Percentiles rank a stretch among this genome's conserved stretches.
These are phyloP conservation scores for Aureobasidium sp. DNA, from an alignment of 2,329 filamentous ascomycete species.

Conservation along the genomic window DNA sequence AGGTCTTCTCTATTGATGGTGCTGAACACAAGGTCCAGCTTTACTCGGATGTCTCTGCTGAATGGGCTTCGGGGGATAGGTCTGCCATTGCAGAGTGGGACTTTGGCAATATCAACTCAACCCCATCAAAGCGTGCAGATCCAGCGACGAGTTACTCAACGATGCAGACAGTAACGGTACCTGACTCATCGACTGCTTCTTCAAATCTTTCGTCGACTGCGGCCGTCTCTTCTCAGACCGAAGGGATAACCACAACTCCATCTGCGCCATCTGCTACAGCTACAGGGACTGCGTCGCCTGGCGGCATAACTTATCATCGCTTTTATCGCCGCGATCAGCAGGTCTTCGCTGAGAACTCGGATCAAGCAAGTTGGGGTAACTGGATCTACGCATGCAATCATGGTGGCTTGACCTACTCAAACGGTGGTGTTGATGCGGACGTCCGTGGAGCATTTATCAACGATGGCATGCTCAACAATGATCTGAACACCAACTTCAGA, in stretches of 20 bases:
- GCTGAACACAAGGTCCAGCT: constrained; percentile 55
- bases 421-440: constrained; percentile 32
- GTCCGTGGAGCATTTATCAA: constrained; percentile 40
- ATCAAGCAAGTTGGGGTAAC: constrained; percentile 44
- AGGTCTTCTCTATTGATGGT: constrained; percentile 55
- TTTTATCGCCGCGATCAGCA: constrained; percentile 23
- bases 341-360: constrained; percentile 36
- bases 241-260: not conserved
- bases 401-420: constrained; percentile 35
- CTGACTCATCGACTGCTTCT: not conserved
- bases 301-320: constrained; percentile 21
- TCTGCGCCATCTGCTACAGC: not conserved
- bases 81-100: constrained; percentile 53
- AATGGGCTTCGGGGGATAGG: constrained; percentile 61
- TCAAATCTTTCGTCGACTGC: not conserved
- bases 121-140: not conserved
- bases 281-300: not conserved
- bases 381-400: constrained; percentile 45
- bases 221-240: not conserved
- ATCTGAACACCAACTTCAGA: constrained; percentile 38
- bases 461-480: constrained; percentile 36
- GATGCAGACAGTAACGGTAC: not conserved
- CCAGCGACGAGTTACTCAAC: not conserved
- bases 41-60: constrained; percentile 64
- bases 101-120: constrained; percentile 28